phyloP scores from a whole-genome alignment of 192 early-diverging fungal species.

The Coemansia sp. region DNA sequence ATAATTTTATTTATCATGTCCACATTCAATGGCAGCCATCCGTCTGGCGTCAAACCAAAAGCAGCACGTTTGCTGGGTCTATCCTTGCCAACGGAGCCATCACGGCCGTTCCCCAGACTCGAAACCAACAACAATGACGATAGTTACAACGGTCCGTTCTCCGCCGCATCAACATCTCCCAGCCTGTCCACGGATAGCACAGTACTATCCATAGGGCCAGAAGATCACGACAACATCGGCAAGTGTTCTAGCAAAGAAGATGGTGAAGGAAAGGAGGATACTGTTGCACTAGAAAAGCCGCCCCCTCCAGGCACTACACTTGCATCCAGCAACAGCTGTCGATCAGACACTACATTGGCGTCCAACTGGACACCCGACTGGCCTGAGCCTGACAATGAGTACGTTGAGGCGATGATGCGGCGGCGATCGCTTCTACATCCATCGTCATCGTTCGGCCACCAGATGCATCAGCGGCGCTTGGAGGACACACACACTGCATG shows the following conservation, averaged over 20 bases:
- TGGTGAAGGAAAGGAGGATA: not conserved
- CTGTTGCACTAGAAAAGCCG: not conserved
- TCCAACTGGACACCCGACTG: slow-evolving; percentile 38
- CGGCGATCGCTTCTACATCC: slow-evolving; percentile 16
- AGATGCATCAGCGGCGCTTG: not conserved
- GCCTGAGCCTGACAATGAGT: slow-evolving; percentile 41
- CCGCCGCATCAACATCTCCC: not conserved
- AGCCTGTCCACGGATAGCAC: not conserved
- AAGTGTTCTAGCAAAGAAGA: not conserved
- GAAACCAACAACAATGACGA: not conserved
- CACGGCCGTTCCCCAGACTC: not conserved
- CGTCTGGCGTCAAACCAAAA: slow-evolving; percentile 28
- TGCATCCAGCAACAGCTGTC: not conserved
- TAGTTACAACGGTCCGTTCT: not conserved
- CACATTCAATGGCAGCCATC: slow-evolving; percentile 7
- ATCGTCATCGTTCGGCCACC: not conserved
- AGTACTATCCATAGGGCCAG: slow-evolving; percentile 14
- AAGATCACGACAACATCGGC: not conserved
- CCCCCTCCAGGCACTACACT: not conserved
- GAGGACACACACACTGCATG: not conserved
- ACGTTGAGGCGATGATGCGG: slow-evolving; percentile 23
- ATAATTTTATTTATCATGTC: slow-evolving; percentile 10
- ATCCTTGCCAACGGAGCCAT: not conserved
- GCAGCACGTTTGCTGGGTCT: slow-evolving; percentile 48
- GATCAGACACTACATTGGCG: not conserved